phyloP scores from a whole-genome alignment of 768 basidiomycete species.

The Mycena epipterygia region DNA sequence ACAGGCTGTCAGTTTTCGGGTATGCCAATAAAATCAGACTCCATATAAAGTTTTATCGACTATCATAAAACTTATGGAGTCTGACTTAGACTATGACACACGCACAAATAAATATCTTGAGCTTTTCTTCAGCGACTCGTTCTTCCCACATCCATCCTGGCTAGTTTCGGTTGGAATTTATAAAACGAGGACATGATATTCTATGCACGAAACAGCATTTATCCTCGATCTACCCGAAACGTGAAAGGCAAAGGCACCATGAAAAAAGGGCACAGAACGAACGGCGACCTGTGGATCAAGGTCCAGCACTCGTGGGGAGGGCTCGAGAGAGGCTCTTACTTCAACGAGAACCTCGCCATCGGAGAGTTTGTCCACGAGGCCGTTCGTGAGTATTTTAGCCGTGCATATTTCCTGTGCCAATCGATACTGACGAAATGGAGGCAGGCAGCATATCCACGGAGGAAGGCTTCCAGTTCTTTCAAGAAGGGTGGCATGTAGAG shows the following conservation, averaged over 20 bases:
- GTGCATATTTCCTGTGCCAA: not conserved
- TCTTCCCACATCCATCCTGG: too few relatives aligned
- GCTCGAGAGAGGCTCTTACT: conserved; percentile 20
- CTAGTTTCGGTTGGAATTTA: too few relatives aligned
- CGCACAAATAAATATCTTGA: too few relatives aligned
- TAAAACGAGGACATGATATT: too few relatives aligned
- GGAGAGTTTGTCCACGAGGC: conserved; percentile 23
- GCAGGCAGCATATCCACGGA: conserved; percentile 26
- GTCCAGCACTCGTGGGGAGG: conserved; percentile 22
- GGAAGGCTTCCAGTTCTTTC: conserved; percentile 32
- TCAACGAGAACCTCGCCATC: conserved; percentile 33
- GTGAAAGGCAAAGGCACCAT: conserved; percentile 22
- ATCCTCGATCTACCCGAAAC: conserved; percentile 17
- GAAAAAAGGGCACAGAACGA: conserved; percentile 28
- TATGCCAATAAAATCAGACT: too few relatives aligned
- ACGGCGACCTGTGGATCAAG: conserved; percentile 32
- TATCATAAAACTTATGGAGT: too few relatives aligned
- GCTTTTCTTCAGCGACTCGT: too few relatives aligned
- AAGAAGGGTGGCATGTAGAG: conserved; percentile 30
- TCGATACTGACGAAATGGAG: not conserved
- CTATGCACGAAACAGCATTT: not conserved
- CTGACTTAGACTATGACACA: too few relatives aligned
- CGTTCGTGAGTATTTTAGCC: conserved; percentile 15
- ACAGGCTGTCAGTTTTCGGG: too few relatives aligned
- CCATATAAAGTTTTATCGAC: too few relatives aligned